phyloP scores from a whole-genome alignment of 805 yeast genomes.

The Starmerella potacharoeniae region DNA sequence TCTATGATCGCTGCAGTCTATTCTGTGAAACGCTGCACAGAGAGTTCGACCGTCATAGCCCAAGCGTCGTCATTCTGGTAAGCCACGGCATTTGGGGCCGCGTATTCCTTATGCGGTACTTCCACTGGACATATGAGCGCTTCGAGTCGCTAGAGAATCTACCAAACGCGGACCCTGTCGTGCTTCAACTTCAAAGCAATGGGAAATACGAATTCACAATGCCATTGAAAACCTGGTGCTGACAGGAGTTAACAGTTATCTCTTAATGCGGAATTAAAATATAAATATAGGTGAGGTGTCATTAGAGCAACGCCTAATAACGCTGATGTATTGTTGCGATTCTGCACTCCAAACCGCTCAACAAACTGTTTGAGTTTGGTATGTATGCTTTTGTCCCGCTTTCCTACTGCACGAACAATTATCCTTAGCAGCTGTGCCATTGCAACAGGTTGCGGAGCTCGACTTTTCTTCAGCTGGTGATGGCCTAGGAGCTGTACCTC shows the following conservation, averaged over 20 bases:
- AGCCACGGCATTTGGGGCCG: slow-evolving; percentile 93
- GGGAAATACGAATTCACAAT: slow-evolving; percentile 48
- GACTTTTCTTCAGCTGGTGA: background rate
- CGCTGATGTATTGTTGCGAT: background rate
- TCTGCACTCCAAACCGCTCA: background rate
- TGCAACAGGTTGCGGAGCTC: background rate
- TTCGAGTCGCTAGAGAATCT: slow-evolving; percentile 75
- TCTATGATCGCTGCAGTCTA: slow-evolving; percentile 79
- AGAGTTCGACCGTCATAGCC: slow-evolving; percentile 55
- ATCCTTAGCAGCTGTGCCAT: background rate
- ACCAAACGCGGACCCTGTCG: slow-evolving; percentile 71
- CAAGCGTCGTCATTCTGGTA: slow-evolving; percentile 72
- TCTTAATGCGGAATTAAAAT: background rate
- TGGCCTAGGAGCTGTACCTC: slow-evolving; percentile 56
- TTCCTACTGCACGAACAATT: background rate
- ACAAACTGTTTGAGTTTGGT: background rate
- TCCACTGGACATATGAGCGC: slow-evolving; percentile 80
- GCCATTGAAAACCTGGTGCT: slow-evolving; percentile 32
- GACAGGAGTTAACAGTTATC: background rate
- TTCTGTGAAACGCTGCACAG: slow-evolving; percentile 80
- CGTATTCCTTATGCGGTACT: slow-evolving; percentile 90
- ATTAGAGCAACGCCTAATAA: background rate
- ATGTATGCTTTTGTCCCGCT: background rate
- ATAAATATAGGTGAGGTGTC: background rate
- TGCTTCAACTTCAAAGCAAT: slow-evolving; percentile 52